Evolutionary conservation across 1,139 yeast genomes (phyloP).

Genomic region (Protomyces inouyei): DNA sequence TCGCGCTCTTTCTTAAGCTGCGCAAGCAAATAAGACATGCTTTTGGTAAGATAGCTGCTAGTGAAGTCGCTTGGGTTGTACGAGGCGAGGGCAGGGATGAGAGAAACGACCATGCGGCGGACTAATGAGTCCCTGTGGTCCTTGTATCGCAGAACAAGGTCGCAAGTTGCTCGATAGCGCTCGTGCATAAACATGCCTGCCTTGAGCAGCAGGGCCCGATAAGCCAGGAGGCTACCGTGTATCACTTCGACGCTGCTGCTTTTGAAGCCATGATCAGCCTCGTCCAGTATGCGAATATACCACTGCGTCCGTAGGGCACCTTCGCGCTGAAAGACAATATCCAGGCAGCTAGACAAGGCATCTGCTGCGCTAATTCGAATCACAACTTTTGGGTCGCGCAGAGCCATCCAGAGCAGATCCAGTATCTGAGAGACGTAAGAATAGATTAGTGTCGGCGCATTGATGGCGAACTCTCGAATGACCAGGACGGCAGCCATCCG

Average conservation of each 20-base stretch:
- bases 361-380: slow-evolving; percentile 81
- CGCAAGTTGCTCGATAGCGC: slow-evolving; percentile 72
- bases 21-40: slow-evolving; percentile 69
- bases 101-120: slow-evolving; percentile 74
- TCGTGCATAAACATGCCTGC: slow-evolving; percentile 65
- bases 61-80: slow-evolving; percentile 75
- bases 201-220: slow-evolving; percentile 66
- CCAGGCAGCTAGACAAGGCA: slow-evolving; percentile 70
- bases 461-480: slow-evolving; percentile 75
- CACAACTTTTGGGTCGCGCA: slow-evolving; percentile 68
- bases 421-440: slow-evolving; percentile 72
- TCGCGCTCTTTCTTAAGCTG: slow-evolving; percentile 76
- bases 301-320: slow-evolving; percentile 63
- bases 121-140: slow-evolving; percentile 72
- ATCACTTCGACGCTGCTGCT: slow-evolving; percentile 58
- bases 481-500: slow-evolving; percentile 88
- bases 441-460: slow-evolving; percentile 79
- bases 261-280: slow-evolving; percentile 50
- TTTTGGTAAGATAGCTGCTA: slow-evolving; percentile 72
- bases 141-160: slow-evolving; percentile 65
- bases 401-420: slow-evolving; percentile 80
- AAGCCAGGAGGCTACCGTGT: slow-evolving; percentile 81
- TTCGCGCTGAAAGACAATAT: slow-evolving; percentile 75
- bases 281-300: slow-evolving; percentile 67
- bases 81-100: slow-evolving; percentile 75